phyloP scores from a whole-genome alignment of 352 stramenopile genomes.

The Thraustotheca clavata region DNA sequence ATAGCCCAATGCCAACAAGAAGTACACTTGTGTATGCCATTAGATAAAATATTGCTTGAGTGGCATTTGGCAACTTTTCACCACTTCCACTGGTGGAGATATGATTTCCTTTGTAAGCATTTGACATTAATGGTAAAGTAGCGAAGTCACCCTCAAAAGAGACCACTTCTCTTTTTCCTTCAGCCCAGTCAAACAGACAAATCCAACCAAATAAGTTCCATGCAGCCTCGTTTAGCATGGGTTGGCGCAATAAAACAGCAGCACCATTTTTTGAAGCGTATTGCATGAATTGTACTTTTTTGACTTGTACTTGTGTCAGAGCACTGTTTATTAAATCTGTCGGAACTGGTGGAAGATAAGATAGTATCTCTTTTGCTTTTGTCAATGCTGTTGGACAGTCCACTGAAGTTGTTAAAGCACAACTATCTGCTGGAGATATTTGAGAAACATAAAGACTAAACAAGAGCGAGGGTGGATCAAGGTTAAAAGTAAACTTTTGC shows the following conservation, averaged over 20 bases:
- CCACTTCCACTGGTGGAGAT: background rate
- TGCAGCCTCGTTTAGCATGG: background rate
- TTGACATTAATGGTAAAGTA: background rate
- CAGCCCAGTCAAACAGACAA: constrained; percentile 1
- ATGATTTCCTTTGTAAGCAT: background rate
- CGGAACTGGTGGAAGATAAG: background rate
- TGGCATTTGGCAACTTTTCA: background rate
- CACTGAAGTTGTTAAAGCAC: background rate
- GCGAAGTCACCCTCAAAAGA: background rate
- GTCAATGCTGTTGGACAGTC: background rate
- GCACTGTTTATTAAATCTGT: background rate
- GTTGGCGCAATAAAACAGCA: background rate
- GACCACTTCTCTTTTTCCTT: background rate
- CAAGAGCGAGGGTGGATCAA: background rate
- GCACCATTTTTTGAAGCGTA: background rate
- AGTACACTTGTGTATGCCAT: background rate
- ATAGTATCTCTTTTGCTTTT: background rate
- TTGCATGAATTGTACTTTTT: background rate
- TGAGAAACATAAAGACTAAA: background rate
- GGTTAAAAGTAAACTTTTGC: background rate
- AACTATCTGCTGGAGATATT: background rate
- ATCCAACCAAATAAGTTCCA: constrained; percentile 13
- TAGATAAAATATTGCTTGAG: background rate
- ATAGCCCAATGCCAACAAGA: background rate
- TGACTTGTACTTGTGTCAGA: background rate